Conservation (phyloP, 2,329 filamentous ascomycete species). For the Fusarium agapanthi region DNA sequence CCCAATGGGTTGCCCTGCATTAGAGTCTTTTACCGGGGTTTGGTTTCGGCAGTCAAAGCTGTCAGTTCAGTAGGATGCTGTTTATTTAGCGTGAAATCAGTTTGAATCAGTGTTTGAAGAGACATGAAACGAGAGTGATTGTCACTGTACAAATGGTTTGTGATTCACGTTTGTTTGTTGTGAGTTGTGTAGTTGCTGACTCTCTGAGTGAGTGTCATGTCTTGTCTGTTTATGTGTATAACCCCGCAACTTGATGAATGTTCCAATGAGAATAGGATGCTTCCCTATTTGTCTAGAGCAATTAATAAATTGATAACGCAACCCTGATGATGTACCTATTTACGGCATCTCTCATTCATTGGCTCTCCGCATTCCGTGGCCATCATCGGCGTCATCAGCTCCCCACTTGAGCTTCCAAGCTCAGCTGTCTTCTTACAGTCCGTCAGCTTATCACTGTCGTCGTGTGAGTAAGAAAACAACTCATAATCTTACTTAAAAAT, state of each 20-base stretch:
- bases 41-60: conserved; percentile 13
- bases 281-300: conserved; percentile 9
- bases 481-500: conserved; percentile 14
- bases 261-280: conserved; percentile 2
- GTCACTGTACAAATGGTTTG: neutral
- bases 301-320: conserved; percentile 3
- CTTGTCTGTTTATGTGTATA: too few relatives aligned
- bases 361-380: conserved; percentile 13
- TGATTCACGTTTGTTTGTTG: neutral
- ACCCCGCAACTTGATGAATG: conserved; percentile 9
- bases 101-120: neutral
- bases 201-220: neutral
- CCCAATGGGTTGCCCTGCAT: conserved; percentile 11
- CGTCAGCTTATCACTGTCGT: conserved; percentile 29
- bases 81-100: neutral
- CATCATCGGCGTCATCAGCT: conserved; percentile 26
- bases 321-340: neutral
- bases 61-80: neutral
- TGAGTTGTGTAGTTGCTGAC: neutral
- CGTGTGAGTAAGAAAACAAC: conserved; percentile 11
- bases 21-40: neutral
- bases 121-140: neutral
- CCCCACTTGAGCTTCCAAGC: conserved; percentile 24
- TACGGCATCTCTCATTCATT: conserved; percentile 13
- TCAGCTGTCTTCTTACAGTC: conserved; percentile 11